Base-by-base conservation (phyloP, 352 stramenopile genomes). In the Globisporangium rhizosaccharum region DNA sequence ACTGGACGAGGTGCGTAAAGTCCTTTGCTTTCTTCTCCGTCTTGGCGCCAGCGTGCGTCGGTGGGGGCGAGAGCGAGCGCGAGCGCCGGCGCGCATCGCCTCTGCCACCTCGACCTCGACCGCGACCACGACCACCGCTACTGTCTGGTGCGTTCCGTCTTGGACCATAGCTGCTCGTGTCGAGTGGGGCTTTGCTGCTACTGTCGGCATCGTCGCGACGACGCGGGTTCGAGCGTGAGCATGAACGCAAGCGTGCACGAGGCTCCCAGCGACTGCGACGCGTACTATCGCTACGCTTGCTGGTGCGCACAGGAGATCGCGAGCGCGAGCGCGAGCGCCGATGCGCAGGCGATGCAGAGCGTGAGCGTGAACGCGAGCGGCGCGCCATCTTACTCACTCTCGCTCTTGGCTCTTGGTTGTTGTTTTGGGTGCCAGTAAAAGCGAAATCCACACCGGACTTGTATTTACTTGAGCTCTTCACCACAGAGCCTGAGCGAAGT, bases 1-100 rank as follows among this genome's bases (percentile, higher is more conserved):
- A 87, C 75, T 85, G 64, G 37, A 88, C 68, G n/a, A 85, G 58
- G 53, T 81, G 66, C 41, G 75, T 65, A 33, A 82, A 85, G 59
- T 85, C 71, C 57, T 71, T 70, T 11, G 77, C 65, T 65, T 84
- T 84, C 56, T 82, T 82, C 37, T 72, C 63, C 25, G 61, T 28
- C 23, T 71, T 78, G 37, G 37, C 51, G 9, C 33, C 56, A 17
- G 45, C 56, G n/a, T 57, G 66, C 20, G 58, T 67, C 17, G 65
- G 53, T 10, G 59, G 60, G 51, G 63, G 66, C 17, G 62, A 68
- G 25, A 57, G 57, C 5, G 73, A 78, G 5, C 50, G 59, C 26
- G 66, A 68, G 11, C 66, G 53, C 4, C 58, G 62, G 14, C 62
- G 65, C 25, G 53, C n/a, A 5, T 2, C 20, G 11, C 51, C 17